Conservation (phyloP, 2,329 filamentous ascomycete genomes). For the Ceratocystis huliohia region DNA sequence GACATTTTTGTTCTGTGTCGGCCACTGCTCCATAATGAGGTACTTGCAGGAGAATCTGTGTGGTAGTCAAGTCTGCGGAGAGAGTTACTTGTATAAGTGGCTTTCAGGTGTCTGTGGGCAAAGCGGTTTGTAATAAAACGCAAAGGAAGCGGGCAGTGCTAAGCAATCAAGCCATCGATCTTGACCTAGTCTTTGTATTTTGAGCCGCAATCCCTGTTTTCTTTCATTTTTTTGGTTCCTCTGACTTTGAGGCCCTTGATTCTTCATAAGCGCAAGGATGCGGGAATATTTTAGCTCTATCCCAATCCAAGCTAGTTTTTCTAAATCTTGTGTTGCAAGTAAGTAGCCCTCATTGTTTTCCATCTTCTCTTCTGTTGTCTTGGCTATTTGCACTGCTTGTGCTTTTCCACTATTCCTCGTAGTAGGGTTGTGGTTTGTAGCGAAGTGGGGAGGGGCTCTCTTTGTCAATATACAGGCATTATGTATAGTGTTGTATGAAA, state of each 20-base stretch:
- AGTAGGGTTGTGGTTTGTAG: not conserved
- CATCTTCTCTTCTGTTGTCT: not conserved
- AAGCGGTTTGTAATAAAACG: not conserved
- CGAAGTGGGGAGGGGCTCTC: not conserved
- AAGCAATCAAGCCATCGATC: not conserved
- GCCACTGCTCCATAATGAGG: not conserved
- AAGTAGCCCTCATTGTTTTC: not conserved
- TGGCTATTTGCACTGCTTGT: not conserved
- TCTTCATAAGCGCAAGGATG: constrained; percentile 7
- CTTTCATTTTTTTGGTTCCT: not conserved
- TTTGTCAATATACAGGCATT: not conserved
- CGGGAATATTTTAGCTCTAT: not conserved
- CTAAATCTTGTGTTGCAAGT: too few relatives aligned
- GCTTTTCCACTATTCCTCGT: not conserved
- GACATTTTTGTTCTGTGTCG: not conserved
- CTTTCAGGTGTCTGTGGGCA: not conserved
- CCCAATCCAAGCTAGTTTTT: not conserved
- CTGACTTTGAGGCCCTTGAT: not conserved
- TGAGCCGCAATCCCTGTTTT: not conserved
- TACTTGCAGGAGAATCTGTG: too few relatives aligned
- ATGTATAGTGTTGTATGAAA: not conserved
- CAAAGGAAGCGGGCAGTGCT: not conserved
- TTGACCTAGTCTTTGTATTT: not conserved
- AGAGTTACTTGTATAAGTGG: not conserved
- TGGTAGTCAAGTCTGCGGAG: not conserved